Evolutionary conservation across 331 rosid species (phyloP).

Genomic region (Ulmus americana): DNA sequence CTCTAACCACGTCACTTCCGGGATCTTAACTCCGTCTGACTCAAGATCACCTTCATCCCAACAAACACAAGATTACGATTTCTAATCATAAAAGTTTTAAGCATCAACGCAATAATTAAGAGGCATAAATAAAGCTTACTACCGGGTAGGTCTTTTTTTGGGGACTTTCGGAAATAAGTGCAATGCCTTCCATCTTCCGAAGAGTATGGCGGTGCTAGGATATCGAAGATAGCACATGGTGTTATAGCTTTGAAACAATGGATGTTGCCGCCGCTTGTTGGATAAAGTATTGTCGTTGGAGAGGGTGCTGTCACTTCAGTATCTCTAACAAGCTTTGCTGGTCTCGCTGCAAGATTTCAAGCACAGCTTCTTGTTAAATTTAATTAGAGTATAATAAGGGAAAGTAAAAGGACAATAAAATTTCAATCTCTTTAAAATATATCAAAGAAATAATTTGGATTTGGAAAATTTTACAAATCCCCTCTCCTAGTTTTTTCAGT

Average conservation of each 20-base stretch:
- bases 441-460: too few species aligned
- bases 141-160: slow-evolving; percentile 68
- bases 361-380: slow-evolving; percentile 9
- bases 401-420: background rate
- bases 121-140: slow-evolving; percentile 16
- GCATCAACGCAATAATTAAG: background rate
- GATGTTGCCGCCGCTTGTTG: slow-evolving; percentile 82
- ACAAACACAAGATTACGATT: background rate
- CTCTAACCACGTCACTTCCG: slow-evolving; percentile 77
- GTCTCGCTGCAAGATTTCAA: slow-evolving; percentile 55
- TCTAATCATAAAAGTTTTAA: background rate
- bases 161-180: slow-evolving; percentile 71
- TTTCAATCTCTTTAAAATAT: too few species aligned
- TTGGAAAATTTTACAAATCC: too few species aligned
- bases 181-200: slow-evolving; percentile 80
- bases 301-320: slow-evolving; percentile 68
- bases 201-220: slow-evolving; percentile 83
- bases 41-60: slow-evolving; percentile 42
- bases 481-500: too few species aligned
- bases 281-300: slow-evolving; percentile 78
- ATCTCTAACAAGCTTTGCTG: slow-evolving; percentile 71
- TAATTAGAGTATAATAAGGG: background rate
- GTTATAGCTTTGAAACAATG: slow-evolving; percentile 84
- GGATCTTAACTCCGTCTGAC: slow-evolving; percentile 43
- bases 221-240: slow-evolving; percentile 88